Percentiles rank a stretch among this genome's conserved stretches.
These are phyloP conservation scores for Phytopythium ostracodes DNA, from an alignment of 352 stramenopile species.

Conservation along the genomic window DNA sequence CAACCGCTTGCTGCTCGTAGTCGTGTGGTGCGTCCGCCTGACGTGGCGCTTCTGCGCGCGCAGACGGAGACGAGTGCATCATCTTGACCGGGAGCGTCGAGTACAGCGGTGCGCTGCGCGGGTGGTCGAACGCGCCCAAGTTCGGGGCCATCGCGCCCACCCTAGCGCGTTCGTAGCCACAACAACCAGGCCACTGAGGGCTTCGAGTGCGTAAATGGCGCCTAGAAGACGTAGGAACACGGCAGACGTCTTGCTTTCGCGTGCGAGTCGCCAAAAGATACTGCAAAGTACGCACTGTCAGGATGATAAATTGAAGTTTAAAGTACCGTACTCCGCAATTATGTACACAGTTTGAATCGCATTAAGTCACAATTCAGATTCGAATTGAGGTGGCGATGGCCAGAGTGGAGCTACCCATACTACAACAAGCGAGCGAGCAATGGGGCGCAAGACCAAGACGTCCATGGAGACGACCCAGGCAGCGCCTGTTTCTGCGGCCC, in stretches of 20 bases:
- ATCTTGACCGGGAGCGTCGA: conserved; percentile 1
- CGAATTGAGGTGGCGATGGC: neutral
- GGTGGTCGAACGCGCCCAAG: neutral
- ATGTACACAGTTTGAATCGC: too few species aligned
- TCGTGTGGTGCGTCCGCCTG: conserved; percentile 4
- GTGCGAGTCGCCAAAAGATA: too few species aligned
- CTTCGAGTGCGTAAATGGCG: too few species aligned
- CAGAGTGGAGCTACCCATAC: neutral
- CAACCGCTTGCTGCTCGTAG: neutral
- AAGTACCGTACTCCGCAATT: too few species aligned
- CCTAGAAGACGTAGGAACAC: too few species aligned
- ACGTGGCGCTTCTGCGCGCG: neutral
- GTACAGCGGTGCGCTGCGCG: neutral
- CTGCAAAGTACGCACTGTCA: too few species aligned
- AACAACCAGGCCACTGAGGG: too few species aligned
- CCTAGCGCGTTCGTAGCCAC: too few species aligned
- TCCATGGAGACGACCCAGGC: neutral
- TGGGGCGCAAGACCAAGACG: neutral
- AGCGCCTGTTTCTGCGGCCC: neutral
- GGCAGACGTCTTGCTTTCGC: too few species aligned
- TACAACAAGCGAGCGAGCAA: neutral
- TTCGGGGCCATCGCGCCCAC: neutral
- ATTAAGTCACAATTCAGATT: neutral
- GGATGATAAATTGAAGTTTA: too few species aligned
- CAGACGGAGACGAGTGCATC: conserved; percentile 1